Base-by-base conservation (phyloP, 2,329 filamentous ascomycete genomes). In the Aspergillus cejpii region DNA sequence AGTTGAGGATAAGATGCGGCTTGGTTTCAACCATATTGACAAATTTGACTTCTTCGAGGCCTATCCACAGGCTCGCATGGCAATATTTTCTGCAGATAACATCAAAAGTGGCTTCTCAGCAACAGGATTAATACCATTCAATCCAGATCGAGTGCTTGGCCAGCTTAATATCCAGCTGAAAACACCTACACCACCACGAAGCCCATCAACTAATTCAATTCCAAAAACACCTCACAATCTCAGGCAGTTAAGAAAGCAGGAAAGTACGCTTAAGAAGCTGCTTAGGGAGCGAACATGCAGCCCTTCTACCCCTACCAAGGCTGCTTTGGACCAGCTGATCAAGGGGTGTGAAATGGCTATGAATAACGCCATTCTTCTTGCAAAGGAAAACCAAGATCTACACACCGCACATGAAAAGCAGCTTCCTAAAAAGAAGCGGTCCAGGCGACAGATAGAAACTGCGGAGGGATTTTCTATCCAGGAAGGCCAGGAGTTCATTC, bases 21-120 rank as follows among this genome's bases (percentile, higher is more conserved):
- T 43, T 59, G 52, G 52, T 41, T 66, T 67, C 52, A 39, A 48
- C 55, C 58, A 54, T 47, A 58, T 61, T 55, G 50, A 48, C 20
- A 43, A 42, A 36, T 11, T 43, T 43, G 36, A 40, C 23, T 43
- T 47, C 37, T 21, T 44, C 31, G 33, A 38, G 10, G 37, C 23
- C 19, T 48, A 42, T 45, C 46, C 38, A 11, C 17, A 39, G 5
- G 42, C 42, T 27, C 28, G 29, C 23, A 14, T 24, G 23, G 5
- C 23, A 17, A 38, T 23, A 7, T 48, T 48, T 20, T 34, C 24
- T 3, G 17, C 10, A 8, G 14, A 19, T 19, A 48, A 36, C 21
- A 48, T 48, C 5, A 17, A 39, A 34, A 48, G 26, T 37, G 24
- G 17, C 8, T 48, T 48, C 19, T 14, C 8, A n/a, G 46, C 34